Percentiles rank a stretch among this genome's conserved stretches.
Conservation (phyloP, 495 filamentous ascomycete genomes). For the Delitschia confertaspora region DNA sequence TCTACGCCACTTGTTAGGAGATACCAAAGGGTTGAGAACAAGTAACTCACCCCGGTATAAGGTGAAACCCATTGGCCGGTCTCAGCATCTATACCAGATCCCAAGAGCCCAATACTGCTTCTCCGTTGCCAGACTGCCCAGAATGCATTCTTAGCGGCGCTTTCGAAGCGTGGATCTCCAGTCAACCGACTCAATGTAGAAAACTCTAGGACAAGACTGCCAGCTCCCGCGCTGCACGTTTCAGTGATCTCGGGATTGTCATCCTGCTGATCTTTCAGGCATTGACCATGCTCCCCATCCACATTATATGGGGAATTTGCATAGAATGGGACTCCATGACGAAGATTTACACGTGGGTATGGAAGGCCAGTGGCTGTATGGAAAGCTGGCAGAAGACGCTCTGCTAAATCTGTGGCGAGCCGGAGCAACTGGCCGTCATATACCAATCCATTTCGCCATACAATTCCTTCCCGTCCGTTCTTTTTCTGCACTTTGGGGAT, state of each 20-base stretch:
- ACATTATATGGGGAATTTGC: slow-evolving; percentile 63
- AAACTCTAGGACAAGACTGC: slow-evolving; percentile 88
- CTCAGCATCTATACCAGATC: slow-evolving; percentile 86
- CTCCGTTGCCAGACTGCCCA: slow-evolving; percentile 88
- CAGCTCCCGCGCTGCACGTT: slow-evolving; percentile 92
- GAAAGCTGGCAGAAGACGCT: slow-evolving; percentile 81
- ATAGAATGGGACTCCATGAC: slow-evolving; percentile 86
- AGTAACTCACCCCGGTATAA: slow-evolving; percentile 56
- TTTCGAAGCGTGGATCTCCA: slow-evolving; percentile 76
- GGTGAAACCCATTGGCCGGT: slow-evolving; percentile 81
- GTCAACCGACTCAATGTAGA: slow-evolving; percentile 82
- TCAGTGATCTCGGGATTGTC: slow-evolving; percentile 68
- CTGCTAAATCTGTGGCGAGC: slow-evolving; percentile 72
- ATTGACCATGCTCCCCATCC: slow-evolving; percentile 37
- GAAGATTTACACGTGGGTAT: slow-evolving; percentile 89
- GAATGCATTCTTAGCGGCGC: slow-evolving; percentile 82
- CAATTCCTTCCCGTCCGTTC: slow-evolving; percentile 46
- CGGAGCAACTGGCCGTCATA: slow-evolving; percentile 87
- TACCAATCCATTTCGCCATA: slow-evolving; percentile 66
- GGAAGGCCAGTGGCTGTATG: slow-evolving; percentile 82
- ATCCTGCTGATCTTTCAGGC: slow-evolving; percentile 33
- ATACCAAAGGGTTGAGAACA: not conserved
- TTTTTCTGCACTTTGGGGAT: slow-evolving; percentile 37
- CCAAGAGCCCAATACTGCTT: slow-evolving; percentile 79
- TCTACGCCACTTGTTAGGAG: slow-evolving; percentile 33